Base-by-base conservation (phyloP, 163 green algal species). In the Scenedesmus sp. region DNA sequence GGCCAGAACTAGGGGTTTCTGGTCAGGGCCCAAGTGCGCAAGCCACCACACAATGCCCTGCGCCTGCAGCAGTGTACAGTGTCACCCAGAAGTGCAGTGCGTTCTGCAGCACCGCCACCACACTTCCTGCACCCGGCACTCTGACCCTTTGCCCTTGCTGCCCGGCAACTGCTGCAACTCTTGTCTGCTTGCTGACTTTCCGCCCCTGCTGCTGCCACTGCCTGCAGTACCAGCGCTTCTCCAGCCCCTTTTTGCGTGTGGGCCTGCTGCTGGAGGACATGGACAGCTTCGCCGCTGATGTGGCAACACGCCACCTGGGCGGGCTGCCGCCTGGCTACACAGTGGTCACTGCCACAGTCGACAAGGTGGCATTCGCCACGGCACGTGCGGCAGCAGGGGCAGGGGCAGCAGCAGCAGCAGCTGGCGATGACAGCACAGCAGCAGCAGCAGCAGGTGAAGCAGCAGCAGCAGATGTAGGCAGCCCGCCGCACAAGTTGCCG, bases 211-310 rank as follows among this genome's bases (percentile, higher is more conserved):
- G 56, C 74, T 84, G 46, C 26, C 26, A 20, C 6, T 81, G 8
- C 16, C 12, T 86, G 74, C 93, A 95, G 81, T 94, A 95, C 81
- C 91, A 92, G 60, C 93, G 91, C 59, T 95, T 95, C 85, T 87
- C 54, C 1, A 84, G 64, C 23, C 54, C 92, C 76, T 83, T 79
- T 23, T 87, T 93, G 85, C 85, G 93, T 6, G 92, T 92, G 16
- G 93, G 91, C 0, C 85, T 95, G 34, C 88, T 95, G 82, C 86
- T 95, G 16, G 93, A 95, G 82, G 93, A 95, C 88, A 59, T 95
- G 46, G 93, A 95, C 88, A 91, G 79, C n/a, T 82, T 95, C 84
- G 90, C 90, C 5, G 88, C 88, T 84, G 88, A 92, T 76, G 88
- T 92, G 52, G 88, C 88, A 7, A 54, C 52, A 13, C 85, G 88